Evolutionary conservation across 768 basidiomycete genomes (phyloP).

Genomic region (Boletus coccyginus): DNA sequence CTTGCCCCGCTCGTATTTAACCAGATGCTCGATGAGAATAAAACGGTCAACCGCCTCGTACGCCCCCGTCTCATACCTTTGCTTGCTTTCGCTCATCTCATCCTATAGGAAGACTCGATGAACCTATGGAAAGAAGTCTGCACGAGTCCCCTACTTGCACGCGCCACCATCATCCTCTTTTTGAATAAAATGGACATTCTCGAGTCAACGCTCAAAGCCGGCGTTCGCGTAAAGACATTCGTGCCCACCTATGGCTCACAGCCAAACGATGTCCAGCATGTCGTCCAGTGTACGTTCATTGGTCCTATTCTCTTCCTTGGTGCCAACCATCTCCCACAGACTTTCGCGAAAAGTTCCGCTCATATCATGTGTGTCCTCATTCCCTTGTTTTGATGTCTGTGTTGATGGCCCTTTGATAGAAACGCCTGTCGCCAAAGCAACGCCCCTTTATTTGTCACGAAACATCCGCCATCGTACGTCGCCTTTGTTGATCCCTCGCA

Average conservation of each 20-base stretch:
- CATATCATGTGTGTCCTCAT: conserved; percentile 50
- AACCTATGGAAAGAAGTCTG: conserved; percentile 71
- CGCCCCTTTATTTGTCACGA: conserved; percentile 67
- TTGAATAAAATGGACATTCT: conserved; percentile 76
- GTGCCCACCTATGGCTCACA: conserved; percentile 61
- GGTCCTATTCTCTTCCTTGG: not conserved
- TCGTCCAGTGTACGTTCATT: conserved; percentile 55
- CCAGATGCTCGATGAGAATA: conserved; percentile 68
- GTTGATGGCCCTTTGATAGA: conserved; percentile 34
- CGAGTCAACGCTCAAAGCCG: conserved; percentile 50
- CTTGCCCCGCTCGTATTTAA: conserved; percentile 79
- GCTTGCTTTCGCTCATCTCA: not conserved
- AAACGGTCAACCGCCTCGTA: conserved; percentile 61
- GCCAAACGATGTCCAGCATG: conserved; percentile 56
- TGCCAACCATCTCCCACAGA: conserved; percentile 36
- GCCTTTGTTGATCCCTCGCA: not conserved
- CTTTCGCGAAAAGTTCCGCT: conserved; percentile 66
- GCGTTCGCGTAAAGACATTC: conserved; percentile 53
- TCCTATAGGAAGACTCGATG: conserved; percentile 66
- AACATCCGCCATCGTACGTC: conserved; percentile 66
- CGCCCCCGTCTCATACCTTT: conserved; percentile 4
- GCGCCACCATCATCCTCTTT: conserved; percentile 69
- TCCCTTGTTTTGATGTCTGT: not conserved
- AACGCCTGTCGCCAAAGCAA: conserved; percentile 51
- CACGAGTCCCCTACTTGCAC: conserved; percentile 54